Evolutionary conservation across 345 rosid genomes (phyloP), one percentile per base, ranked within the genome.

Genomic region (Rubroshorea leprosula): DNA sequence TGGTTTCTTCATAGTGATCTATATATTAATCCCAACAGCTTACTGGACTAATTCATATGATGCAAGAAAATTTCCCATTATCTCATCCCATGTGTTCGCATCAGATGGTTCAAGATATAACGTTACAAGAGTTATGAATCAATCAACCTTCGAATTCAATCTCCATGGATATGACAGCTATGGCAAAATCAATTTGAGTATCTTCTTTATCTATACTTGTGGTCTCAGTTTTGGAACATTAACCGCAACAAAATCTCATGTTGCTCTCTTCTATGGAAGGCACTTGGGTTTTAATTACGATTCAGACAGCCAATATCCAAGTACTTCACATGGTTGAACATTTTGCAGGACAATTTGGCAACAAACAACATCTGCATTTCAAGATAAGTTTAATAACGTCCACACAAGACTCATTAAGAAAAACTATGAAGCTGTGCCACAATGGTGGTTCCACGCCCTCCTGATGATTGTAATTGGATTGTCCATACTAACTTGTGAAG

Each of bases 371-470:
- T 66, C 67, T 8, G 44, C 83, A 26, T 64, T 64, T 2, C 53
- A 63, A 17, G 74, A 71, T 20, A 71, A 76, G 27, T 76, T 63
- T 11, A 64, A 63, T 11, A 90, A 88, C 50, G 83, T 88, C 5
- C 96, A 88, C 67, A 75, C 86, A 10, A 81, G 86, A 74, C 21
- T 78, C 69, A 85, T 83, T 90, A 88, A 80, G 71, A 85, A 76
- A 67, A 85, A 78, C 57, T 76, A 78, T 31, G 60, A 72, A 1
- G 51, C 44, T 27, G 83, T 78, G 1, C 81, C 80, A 50, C 73
- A 76, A 21, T 81, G 81, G 81, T 81, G 83, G 86, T 52, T 19
- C 58, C 67, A 67, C 31, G 29, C 49, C 0, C 41, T 78, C 16
- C 31, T 68, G 65, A 24, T 72, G 1, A 4, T 65, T 4, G 67